These are phyloP conservation scores for Heterobasidion irregulare DNA, from an alignment of 1,284 basidiomycete genomes.

Conservation along the genomic window DNA sequence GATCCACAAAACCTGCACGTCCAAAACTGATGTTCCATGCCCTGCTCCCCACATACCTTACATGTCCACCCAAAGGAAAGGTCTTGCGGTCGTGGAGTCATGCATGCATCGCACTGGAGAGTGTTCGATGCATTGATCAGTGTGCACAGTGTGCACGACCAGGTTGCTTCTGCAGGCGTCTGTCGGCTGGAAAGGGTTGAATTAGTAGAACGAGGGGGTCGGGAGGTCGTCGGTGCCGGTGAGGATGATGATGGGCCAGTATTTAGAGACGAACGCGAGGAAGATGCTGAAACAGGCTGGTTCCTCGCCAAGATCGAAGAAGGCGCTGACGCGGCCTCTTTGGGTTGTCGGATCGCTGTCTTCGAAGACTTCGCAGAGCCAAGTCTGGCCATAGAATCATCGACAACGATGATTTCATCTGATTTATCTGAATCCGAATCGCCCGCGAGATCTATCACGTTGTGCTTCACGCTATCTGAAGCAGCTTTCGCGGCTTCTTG, in stretches of 20 bases:
- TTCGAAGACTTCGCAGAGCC: conserved; percentile 8
- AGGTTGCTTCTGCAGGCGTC: conserved; percentile 24
- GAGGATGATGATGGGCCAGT: neutral
- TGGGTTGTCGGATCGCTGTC: neutral
- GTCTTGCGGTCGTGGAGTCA: conserved; percentile 21
- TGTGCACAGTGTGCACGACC: conserved; percentile 70
- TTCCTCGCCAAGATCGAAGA: neutral
- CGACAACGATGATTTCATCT: conserved; percentile 16
- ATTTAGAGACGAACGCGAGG: neutral
- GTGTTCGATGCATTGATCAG: conserved; percentile 46
- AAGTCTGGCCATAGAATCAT: conserved; percentile 14
- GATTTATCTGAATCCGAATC: conserved; percentile 23
- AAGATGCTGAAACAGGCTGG: neutral
- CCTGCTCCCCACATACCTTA: conserved; percentile 52
- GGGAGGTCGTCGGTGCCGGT: neutral
- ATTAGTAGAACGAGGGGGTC: conserved; percentile 2
- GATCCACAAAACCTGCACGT: conserved; percentile 66
- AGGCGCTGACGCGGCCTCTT: neutral
- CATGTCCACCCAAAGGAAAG: conserved; percentile 55
- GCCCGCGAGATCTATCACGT: conserved; percentile 54
- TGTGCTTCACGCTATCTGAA: conserved; percentile 51
- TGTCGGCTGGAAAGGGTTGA: conserved; percentile 5
- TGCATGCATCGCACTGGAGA: conserved; percentile 59
- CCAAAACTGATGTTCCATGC: conserved; percentile 62
- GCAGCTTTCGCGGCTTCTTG: conserved; percentile 67